These are phyloP conservation scores for Chrysopogon serrulatus DNA, from an alignment of 176 grass and related monocot genomes.

Conservation along the genomic window DNA sequence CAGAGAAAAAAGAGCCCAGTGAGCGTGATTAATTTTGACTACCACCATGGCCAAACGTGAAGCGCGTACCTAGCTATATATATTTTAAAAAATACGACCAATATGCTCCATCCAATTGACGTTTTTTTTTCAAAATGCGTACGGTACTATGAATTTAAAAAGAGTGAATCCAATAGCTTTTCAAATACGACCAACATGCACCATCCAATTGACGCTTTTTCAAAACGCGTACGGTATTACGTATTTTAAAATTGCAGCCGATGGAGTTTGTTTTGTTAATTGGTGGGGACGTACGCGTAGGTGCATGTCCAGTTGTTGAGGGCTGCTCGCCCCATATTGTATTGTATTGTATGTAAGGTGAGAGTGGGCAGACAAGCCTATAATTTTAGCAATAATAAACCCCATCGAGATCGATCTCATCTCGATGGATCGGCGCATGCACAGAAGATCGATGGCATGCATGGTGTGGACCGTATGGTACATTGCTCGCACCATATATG, in stretches of 20 bases:
- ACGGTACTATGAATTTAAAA: not conserved
- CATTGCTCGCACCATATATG: too few relatives aligned
- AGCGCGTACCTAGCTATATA: too few relatives aligned
- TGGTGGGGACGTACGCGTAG: not conserved
- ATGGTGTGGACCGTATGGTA: too few relatives aligned
- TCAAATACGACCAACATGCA: not conserved
- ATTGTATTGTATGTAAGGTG: too few relatives aligned
- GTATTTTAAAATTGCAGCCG: not conserved
- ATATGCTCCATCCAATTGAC: not conserved
- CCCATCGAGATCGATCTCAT: constrained; percentile 1
- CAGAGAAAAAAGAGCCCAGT: too few relatives aligned
- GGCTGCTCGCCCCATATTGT: not conserved
- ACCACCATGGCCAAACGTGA: too few relatives aligned
- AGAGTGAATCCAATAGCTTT: not conserved
- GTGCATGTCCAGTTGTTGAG: constrained; percentile 16
- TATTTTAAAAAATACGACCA: not conserved
- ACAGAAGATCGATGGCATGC: too few relatives aligned
- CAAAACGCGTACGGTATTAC: not conserved
- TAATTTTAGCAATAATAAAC: constrained; percentile 39
- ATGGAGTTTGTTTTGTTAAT: not conserved
- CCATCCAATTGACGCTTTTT: not conserved
- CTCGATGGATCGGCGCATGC: not conserved
- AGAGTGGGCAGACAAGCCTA: constrained; percentile 28
- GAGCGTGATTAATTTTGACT: too few relatives aligned
- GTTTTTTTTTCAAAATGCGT: not conserved